Evolutionary conservation across 2,329 filamentous ascomycete genomes (phyloP).

Genomic region (Hymenoscyphus linearis): DNA sequence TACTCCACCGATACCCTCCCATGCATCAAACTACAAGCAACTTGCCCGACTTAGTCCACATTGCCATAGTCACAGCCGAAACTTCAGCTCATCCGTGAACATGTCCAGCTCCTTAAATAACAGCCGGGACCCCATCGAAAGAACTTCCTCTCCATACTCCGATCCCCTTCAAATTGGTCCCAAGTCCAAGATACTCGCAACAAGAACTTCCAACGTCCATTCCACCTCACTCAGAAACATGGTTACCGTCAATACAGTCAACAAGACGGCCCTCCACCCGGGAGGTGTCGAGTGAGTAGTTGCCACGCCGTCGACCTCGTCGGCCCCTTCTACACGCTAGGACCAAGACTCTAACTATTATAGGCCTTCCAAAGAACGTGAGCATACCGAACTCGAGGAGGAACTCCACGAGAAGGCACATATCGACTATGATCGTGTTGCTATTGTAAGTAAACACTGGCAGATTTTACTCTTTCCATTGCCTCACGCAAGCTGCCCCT

Average conservation of each 20-base stretch:
- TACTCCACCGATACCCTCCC: conserved; percentile 3
- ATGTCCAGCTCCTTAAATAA: conserved; percentile 24
- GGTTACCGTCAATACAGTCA: conserved; percentile 27
- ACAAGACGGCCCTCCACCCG: conserved; percentile 30
- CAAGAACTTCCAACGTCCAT: conserved; percentile 24
- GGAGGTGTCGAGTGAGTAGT: conserved; percentile 29
- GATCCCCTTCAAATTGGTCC: conserved; percentile 27
- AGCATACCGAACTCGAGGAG: conserved; percentile 96
- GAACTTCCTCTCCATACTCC: conserved; percentile 28
- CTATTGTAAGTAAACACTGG: conserved; percentile 65
- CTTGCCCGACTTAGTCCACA: neutral
- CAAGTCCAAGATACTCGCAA: conserved; percentile 23
- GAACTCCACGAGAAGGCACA: conserved; percentile 96
- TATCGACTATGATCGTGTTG: conserved; percentile 98
- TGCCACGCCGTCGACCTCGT: neutral
- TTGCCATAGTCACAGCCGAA: conserved; percentile 10
- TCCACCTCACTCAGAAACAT: conserved; percentile 29
- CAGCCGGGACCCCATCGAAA: conserved; percentile 22
- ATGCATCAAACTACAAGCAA: neutral
- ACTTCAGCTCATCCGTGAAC: neutral
- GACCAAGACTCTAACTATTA: neutral
- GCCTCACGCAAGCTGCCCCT: neutral
- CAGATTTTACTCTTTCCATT: neutral
- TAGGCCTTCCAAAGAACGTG: conserved; percentile 69
- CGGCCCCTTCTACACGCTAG: conserved; percentile 8